These are phyloP conservation scores for Yamadazyma triangularis DNA, from an alignment of 1,139 yeast species.

Conservation along the genomic window DNA sequence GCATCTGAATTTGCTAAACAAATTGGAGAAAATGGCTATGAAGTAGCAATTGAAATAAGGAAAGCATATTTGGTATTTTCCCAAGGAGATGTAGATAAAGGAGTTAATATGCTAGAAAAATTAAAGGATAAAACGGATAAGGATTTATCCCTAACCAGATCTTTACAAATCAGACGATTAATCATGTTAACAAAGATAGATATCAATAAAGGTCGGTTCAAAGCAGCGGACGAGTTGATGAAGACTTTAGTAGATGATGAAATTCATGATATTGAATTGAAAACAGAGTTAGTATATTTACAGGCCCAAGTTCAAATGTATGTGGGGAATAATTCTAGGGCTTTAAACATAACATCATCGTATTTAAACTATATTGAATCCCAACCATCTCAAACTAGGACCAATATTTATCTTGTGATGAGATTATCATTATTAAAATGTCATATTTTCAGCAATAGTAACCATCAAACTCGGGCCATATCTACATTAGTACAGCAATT, in stretches of 20 bases:
- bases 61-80: constrained; percentile 28
- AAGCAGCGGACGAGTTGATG: constrained; percentile 22
- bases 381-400: constrained; percentile 15
- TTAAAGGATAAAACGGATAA: constrained; percentile 17
- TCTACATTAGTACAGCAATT: constrained; percentile 44
- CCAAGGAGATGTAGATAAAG: constrained; percentile 36
- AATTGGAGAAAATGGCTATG: constrained; percentile 32
- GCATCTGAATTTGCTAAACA: constrained; percentile 30
- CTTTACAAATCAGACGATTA: constrained; percentile 33
- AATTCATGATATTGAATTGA: constrained; percentile 28
- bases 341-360: constrained; percentile 31
- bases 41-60: constrained; percentile 34
- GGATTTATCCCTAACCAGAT: constrained; percentile 31
- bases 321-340: constrained; percentile 27
- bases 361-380: constrained; percentile 19
- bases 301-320: constrained; percentile 26
- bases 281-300: constrained; percentile 23
- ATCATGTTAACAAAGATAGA: constrained; percentile 33
- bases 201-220: constrained; percentile 32
- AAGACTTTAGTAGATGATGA: constrained; percentile 18
- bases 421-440: constrained; percentile 44
- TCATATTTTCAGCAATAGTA: constrained; percentile 30
- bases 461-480: constrained; percentile 36
- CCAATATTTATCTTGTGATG: constrained; percentile 36
- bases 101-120: constrained; percentile 25